phyloP scores from a whole-genome alignment of 2,329 filamentous ascomycete genomes.

The Pseudogymnoascus sp. region DNA sequence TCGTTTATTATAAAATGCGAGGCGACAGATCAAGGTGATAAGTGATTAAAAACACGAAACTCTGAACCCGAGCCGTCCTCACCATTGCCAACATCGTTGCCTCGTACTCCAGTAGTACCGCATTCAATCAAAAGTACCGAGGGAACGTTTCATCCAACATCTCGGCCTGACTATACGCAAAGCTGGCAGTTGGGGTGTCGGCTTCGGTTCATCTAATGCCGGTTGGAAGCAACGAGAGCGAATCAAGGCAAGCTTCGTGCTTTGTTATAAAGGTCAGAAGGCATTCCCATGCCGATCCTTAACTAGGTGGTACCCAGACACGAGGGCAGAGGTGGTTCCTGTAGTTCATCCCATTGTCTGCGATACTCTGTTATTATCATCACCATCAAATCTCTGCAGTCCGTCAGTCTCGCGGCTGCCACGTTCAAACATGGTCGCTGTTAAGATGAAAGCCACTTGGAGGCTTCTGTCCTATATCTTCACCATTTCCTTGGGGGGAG shows the following conservation, averaged over 20 bases:
- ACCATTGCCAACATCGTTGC: neutral
- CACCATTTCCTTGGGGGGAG: neutral
- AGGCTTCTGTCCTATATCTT: neutral
- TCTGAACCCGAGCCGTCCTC: neutral
- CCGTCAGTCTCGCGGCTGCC: neutral
- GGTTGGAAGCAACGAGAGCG: neutral
- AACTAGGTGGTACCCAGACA: neutral
- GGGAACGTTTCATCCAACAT: constrained; percentile 2
- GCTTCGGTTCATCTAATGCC: neutral
- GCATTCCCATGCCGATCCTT: neutral
- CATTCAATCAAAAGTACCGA: neutral
- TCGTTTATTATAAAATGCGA: neutral
- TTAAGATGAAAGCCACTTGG: constrained; percentile 3
- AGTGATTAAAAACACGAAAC: neutral
- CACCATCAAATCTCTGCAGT: neutral
- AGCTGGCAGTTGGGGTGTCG: neutral
- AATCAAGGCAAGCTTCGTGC: neutral
- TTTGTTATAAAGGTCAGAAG: constrained; percentile 9
- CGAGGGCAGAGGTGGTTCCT: neutral
- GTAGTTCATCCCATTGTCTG: neutral
- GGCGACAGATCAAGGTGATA: neutral
- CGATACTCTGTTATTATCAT: neutral
- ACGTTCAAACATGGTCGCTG: neutral
- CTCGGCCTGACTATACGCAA: neutral
- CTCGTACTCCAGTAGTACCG: neutral